Conservation (phyloP, 495 filamentous ascomycete genomes). For the Thozetella sp. region DNA sequence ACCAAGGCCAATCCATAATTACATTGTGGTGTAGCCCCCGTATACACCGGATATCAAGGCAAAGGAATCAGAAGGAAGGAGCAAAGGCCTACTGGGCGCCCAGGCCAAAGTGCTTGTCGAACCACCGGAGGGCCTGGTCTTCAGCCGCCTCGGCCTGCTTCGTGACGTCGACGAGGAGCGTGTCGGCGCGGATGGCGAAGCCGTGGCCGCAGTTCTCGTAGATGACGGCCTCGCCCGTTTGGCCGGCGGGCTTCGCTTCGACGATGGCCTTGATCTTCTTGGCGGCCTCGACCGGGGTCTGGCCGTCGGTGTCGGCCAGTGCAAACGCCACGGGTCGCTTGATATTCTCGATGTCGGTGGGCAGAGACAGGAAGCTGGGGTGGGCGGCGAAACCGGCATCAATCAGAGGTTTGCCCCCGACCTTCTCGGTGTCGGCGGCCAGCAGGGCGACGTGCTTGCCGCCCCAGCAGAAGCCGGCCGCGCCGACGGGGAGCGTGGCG, state of each 20-base stretch:
- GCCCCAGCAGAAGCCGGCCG: slow-evolving; percentile 25
- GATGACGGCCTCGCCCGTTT: slow-evolving; percentile 14
- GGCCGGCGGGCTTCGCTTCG: slow-evolving; percentile 8
- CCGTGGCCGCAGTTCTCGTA: slow-evolving; percentile 19
- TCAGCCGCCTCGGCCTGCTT: slow-evolving; percentile 17
- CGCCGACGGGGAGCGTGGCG: slow-evolving; percentile 13
- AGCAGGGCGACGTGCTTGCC: slow-evolving; percentile 21
- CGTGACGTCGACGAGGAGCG: slow-evolving; percentile 4
- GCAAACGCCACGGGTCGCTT: slow-evolving; percentile 19
- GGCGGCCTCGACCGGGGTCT: slow-evolving; percentile 6
- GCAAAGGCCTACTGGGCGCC: no score
- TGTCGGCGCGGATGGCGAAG: slow-evolving; percentile 18
- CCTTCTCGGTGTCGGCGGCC: slow-evolving; percentile 2
- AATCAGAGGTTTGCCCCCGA: slow-evolving; percentile 13
- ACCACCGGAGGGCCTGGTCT: slow-evolving; percentile 20
- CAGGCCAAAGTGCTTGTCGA: slow-evolving; percentile 9
- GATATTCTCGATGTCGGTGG: slow-evolving; percentile 17
- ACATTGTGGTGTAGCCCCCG: no score
- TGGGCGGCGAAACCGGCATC: slow-evolving; percentile 21
- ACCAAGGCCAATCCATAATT: no score
- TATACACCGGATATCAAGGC: no score
- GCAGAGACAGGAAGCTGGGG: slow-evolving; percentile 13
- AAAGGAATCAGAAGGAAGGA: no score
- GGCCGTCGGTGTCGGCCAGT: slow-evolving; percentile 10
- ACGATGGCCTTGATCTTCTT: slow-evolving; percentile 20